A percentile compares a stretch with the other conserved stretches of the same genome.
Evolutionary conservation across 176 grass and related monocot species (phyloP).

Genomic region (Oryza rufipogon): DNA sequence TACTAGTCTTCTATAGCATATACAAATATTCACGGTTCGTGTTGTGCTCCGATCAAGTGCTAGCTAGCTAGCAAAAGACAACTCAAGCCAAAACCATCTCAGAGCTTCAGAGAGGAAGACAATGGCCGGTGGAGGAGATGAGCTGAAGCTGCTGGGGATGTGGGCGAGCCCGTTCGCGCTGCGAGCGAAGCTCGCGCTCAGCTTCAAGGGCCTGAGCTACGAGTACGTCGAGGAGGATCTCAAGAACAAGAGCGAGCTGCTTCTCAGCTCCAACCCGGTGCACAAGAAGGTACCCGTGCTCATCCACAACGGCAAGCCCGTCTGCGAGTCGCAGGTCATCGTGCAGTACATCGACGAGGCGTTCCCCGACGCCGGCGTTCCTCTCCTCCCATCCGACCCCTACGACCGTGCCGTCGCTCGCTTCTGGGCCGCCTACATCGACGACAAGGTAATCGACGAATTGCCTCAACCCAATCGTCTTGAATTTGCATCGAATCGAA

Average conservation of each 20-base stretch:
- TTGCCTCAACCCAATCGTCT: too few relatives aligned
- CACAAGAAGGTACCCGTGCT: constrained; percentile 70
- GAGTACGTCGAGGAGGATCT: constrained; percentile 6
- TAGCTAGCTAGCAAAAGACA: not conserved
- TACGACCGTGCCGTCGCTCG: too few relatives aligned
- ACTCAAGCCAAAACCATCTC: not conserved
- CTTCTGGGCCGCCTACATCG: too few relatives aligned
- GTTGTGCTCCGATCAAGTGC: not conserved
- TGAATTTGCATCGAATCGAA: too few relatives aligned
- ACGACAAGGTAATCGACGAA: too few relatives aligned
- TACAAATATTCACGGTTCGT: not conserved
- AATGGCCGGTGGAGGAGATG: too few relatives aligned
- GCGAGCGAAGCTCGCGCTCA: constrained; percentile 47
- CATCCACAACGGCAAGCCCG: constrained; percentile 49
- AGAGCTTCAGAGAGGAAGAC: too few relatives aligned
- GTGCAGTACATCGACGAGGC: constrained; percentile 72
- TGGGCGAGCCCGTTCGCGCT: constrained; percentile 37
- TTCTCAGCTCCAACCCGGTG: constrained; percentile 63
- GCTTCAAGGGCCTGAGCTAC: constrained; percentile 10
- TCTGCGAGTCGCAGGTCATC: constrained; percentile 57
- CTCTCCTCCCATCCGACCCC: too few relatives aligned
- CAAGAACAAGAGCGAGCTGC: constrained; percentile 41
- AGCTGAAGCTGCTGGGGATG: constrained; percentile 51
- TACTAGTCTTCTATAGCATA: not conserved
- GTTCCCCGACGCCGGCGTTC: not conserved